A percentile compares a stretch with the other conserved stretches of the same genome.
Evolutionary conservation across 2,329 filamentous ascomycete species (phyloP).

Genomic region (Aureobasidium sp.): DNA sequence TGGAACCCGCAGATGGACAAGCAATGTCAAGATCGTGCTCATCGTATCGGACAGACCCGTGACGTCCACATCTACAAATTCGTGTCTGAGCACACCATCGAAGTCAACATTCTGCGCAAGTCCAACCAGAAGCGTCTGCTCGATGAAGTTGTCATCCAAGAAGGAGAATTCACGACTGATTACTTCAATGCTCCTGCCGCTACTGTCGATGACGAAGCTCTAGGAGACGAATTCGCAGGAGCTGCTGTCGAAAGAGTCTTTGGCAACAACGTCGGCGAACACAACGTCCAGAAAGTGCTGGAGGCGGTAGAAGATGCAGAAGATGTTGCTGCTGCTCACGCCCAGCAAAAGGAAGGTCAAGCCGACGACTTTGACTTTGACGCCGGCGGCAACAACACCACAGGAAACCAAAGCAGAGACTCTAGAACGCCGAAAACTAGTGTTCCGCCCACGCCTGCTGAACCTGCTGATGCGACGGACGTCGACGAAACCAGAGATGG

Average conservation of each 20-base stretch:
- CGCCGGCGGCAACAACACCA: slow-evolving; percentile 49
- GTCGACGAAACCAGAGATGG: slow-evolving; percentile 27
- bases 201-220: slow-evolving; percentile 37
- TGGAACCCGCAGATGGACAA: slow-evolving; percentile 99
- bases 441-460: slow-evolving; percentile 26
- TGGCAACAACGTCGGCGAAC: slow-evolving; percentile 57
- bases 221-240: slow-evolving; percentile 54
- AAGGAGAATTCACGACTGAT: slow-evolving; percentile 95
- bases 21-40: slow-evolving; percentile 94
- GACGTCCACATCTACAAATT: slow-evolving; percentile 92
- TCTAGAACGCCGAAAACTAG: slow-evolving; percentile 26
- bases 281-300: slow-evolving; percentile 60
- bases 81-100: slow-evolving; percentile 63
- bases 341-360: slow-evolving; percentile 77
- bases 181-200: slow-evolving; percentile 68
- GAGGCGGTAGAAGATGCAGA: slow-evolving; percentile 89
- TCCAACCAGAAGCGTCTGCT: slow-evolving; percentile 96
- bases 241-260: slow-evolving; percentile 61
- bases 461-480: neutral
- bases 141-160: slow-evolving; percentile 96
- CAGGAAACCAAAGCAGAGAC: slow-evolving; percentile 23
- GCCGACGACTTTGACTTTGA: slow-evolving; percentile 85
- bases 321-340: slow-evolving; percentile 78
- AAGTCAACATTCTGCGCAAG: slow-evolving; percentile 94
- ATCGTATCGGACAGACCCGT: slow-evolving; percentile 93